Conservation (phyloP, 257 asterid species). For the Forsythia suspensa region DNA sequence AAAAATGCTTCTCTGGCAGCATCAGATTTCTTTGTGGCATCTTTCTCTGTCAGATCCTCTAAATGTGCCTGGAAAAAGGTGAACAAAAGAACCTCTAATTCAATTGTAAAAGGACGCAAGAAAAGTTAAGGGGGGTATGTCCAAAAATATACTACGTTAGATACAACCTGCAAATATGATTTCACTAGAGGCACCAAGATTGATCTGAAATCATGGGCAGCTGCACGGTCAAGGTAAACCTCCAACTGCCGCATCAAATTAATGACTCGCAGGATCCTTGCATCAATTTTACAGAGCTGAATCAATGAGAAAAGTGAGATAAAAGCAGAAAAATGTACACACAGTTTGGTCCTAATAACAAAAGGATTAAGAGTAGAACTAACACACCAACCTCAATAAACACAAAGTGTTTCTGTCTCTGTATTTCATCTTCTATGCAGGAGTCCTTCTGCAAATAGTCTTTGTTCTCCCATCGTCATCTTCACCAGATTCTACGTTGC, state of each 20-base stretch:
- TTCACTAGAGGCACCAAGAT: constrained; percentile 75
- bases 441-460: constrained; percentile 81
- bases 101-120: constrained; percentile 15
- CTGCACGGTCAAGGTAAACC: constrained; percentile 62
- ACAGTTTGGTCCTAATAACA: background rate
- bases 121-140: constrained; percentile 11
- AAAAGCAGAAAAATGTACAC: constrained; percentile 14
- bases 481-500: constrained; percentile 76
- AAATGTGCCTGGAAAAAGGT: constrained; percentile 59
- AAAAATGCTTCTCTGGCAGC: constrained; percentile 90
- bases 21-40: constrained; percentile 90
- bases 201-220: constrained; percentile 66
- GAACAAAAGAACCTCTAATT: constrained; percentile 19
- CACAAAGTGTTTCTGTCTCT: constrained; percentile 83
- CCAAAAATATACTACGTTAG: constrained; percentile 4
- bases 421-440: constrained; percentile 78
- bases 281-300: constrained; percentile 91
- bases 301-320: constrained; percentile 37
- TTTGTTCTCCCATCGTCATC: constrained; percentile 76
- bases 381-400: constrained; percentile 70
- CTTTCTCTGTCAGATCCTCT: constrained; percentile 91
- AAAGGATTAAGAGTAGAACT: constrained; percentile 12
- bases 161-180: constrained; percentile 82
- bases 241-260: constrained; percentile 76
- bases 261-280: constrained; percentile 64